Evolutionary conservation across 1,139 yeast genomes (phyloP), one percentile per base, ranked within the genome.

Genomic region (Nematodospora anomalae): DNA sequence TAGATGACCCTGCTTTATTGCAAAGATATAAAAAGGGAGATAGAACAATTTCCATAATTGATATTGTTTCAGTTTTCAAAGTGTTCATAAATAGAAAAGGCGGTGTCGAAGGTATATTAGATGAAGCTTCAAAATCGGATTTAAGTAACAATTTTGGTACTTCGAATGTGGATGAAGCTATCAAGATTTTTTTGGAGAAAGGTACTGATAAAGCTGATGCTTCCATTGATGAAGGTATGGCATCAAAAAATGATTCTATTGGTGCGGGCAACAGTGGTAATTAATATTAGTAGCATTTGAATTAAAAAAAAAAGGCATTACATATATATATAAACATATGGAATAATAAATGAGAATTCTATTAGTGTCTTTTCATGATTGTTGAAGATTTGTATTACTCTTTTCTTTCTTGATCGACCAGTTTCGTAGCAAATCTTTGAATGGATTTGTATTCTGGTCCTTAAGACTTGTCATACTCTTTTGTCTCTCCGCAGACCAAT

Each of bases 101-200:
- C 33, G 95, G 95, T 23, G 64, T 77, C 3, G 86, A 79, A 50
- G 95, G 95, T 38, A 71, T 74, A 6, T 59, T 83, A 24, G 88
- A 82, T 42, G 81, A 78, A 52, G 95, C 94, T 2, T 80, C 90
- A n/a, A 73, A 77, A 40, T 62, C 67, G 14, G 83, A 80, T 45
- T 60, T 86, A 41, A 74, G 69, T 36, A 75, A 73, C 45, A 90
- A 85, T 50, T 86, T 86, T 49, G 89, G 88, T 27, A 66, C 73
- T 10, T 53, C 64, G 36, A 61, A 60, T 30, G 51, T 53, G 3
- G 83, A 77, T 45, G 74, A 70, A 31, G 70, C 75, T 20, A 71
- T 84, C 40, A 73, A 71, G 44, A 55, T 60, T 42, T 83, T 85
- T 36, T 55, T 85, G 44, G 61, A 59, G 30, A 65, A 75, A 14